Conservation (phyloP, 2,329 filamentous ascomycete genomes). For the Paraphoma sp. region DNA sequence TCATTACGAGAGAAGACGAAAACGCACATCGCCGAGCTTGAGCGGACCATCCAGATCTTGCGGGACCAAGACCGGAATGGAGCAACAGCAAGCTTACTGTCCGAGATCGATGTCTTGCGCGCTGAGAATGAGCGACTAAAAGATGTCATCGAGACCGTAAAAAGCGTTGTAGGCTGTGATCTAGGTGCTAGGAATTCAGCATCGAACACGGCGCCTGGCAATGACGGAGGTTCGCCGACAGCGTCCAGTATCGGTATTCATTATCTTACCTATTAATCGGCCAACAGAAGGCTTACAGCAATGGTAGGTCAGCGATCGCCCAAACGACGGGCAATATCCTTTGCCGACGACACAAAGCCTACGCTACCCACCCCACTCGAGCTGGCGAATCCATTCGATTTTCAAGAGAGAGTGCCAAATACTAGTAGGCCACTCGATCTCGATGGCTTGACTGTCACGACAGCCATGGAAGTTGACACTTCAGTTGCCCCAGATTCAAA, state of each 20-base stretch:
- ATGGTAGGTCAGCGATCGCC: conserved; percentile 33
- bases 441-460: conserved; percentile 41
- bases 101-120: conserved; percentile 39
- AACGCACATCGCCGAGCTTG: conserved; percentile 45
- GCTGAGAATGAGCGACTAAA: conserved; percentile 43
- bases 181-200: conserved; percentile 16
- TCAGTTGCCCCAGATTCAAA: conserved; percentile 8
- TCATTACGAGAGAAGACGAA: conserved; percentile 47
- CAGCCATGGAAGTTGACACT: conserved; percentile 6
- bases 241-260: conserved; percentile 35
- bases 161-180: conserved; percentile 36
- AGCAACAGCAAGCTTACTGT: conserved; percentile 37
- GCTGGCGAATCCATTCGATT: conserved; percentile 18
- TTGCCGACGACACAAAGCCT: conserved; percentile 20
- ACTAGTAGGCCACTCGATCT: conserved; percentile 29
- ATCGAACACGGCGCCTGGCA: conserved; percentile 1
- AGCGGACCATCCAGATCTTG: conserved; percentile 45
- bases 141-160: conserved; percentile 44
- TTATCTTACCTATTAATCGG: conserved; percentile 5
- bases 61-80: conserved; percentile 42
- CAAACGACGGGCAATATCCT: conserved; percentile 23
- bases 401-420: conserved; percentile 9
- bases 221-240: conserved; percentile 22
- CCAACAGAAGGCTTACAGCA: conserved; percentile 26
- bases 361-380: conserved; percentile 14